These are phyloP conservation scores for Xylaria cubensis DNA, from an alignment of 495 filamentous ascomycete species.

Conservation along the genomic window DNA sequence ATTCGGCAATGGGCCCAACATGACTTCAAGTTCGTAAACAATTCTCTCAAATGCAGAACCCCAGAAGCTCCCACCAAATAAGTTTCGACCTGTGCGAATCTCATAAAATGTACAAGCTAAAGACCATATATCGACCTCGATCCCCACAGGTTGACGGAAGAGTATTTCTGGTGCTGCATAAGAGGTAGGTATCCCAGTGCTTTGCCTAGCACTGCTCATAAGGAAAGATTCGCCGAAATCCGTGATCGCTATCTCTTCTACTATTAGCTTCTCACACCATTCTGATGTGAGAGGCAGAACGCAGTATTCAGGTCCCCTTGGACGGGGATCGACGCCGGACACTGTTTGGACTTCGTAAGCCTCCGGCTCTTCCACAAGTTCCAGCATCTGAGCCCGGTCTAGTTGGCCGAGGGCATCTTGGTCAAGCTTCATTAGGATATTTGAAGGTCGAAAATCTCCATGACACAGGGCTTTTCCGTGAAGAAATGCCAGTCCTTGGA, in stretches of 20 bases:
- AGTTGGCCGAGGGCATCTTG: not conserved
- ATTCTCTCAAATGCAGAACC: not conserved
- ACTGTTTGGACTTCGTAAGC: not conserved
- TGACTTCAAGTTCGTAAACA: not conserved
- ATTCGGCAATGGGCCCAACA: not conserved
- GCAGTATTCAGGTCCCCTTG: slow-evolving; percentile 2
- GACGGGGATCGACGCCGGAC: not conserved
- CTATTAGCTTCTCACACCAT: not conserved
- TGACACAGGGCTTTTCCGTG: not conserved
- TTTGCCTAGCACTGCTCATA: not conserved
- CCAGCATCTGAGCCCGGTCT: not conserved
- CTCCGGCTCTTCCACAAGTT: not conserved
- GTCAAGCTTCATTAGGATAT: slow-evolving; percentile 21
- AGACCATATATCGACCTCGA: slow-evolving; percentile 2
- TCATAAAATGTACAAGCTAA: slow-evolving; percentile 11
- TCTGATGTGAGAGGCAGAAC: not conserved
- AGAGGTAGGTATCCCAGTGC: not conserved
- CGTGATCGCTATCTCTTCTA: not conserved
- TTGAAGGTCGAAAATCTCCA: slow-evolving; percentile 12
- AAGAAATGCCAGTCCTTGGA: not conserved
- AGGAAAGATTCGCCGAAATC: slow-evolving; percentile 16
- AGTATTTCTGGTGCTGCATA: slow-evolving; percentile 17
- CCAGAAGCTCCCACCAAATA: not conserved
- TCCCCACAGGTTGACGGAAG: not conserved
- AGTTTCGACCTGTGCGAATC: not conserved